Percentiles rank a stretch among this genome's conserved stretches.
These are phyloP conservation scores for Iberis pinnata DNA, from an alignment of 345 rosid species.

Conservation along the genomic window DNA sequence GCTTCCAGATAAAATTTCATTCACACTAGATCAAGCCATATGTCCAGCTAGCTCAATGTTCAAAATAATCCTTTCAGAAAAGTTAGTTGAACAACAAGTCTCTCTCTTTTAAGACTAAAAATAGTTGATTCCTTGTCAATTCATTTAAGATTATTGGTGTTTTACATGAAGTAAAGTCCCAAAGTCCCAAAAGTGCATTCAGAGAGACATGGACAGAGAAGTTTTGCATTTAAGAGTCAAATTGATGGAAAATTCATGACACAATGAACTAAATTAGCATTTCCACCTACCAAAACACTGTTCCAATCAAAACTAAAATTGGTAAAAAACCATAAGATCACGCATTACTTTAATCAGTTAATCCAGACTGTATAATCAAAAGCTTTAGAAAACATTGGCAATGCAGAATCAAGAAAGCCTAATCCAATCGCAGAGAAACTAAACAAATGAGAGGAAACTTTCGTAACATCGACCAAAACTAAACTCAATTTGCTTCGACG, in stretches of 20 bases:
- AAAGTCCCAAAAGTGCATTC: slow-evolving; percentile 6
- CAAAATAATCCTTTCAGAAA: slow-evolving; percentile 22
- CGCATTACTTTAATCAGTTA: slow-evolving; percentile 9
- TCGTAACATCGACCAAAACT: too few relatives aligned
- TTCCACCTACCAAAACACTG: slow-evolving; percentile 17
- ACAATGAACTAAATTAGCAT: slow-evolving; percentile 9
- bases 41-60: slow-evolving; percentile 23
- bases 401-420: slow-evolving; percentile 21
- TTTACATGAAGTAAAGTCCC: neutral
- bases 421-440: slow-evolving; percentile 1
- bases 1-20: slow-evolving; percentile 24
- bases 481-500: too few relatives aligned
- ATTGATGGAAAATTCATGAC: neutral
- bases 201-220: neutral
- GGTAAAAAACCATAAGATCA: neutral
- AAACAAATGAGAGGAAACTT: slow-evolving; percentile 1
- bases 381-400: neutral
- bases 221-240: neutral
- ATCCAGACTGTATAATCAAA: neutral
- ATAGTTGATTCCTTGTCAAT: slow-evolving; percentile 18
- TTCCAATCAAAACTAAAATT: neutral
- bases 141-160: slow-evolving; percentile 13
- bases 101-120: too few relatives aligned
- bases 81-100: slow-evolving; percentile 18
- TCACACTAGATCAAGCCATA: slow-evolving; percentile 27